A percentile compares a stretch with the other conserved stretches of the same genome.
These are phyloP conservation scores for Dactylella cylindrospora DNA, from an alignment of 2,329 filamentous ascomycete genomes.

Conservation along the genomic window DNA sequence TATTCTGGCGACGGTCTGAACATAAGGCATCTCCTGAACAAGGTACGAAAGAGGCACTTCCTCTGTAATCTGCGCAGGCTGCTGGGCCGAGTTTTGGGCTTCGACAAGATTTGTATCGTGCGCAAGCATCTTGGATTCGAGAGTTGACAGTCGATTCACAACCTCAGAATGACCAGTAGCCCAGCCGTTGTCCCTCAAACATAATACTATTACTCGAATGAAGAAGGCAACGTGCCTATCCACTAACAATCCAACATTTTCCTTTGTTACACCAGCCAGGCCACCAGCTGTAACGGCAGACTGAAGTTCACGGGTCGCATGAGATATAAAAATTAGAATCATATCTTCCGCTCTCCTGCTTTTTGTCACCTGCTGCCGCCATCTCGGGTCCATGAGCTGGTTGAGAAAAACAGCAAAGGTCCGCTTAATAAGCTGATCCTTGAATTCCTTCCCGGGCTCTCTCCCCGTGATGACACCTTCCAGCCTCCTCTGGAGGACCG, in stretches of 20 bases:
- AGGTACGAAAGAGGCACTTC: constrained; percentile 82
- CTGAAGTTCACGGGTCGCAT: constrained; percentile 85
- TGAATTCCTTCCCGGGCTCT: constrained; percentile 83
- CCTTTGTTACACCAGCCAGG: constrained; percentile 33
- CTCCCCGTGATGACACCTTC: constrained; percentile 77
- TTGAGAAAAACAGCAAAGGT: constrained; percentile 95
- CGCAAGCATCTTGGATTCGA: constrained; percentile 90
- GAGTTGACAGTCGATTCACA: constrained; percentile 70
- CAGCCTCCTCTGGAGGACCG: constrained; percentile 73
- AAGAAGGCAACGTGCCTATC: constrained; percentile 95
- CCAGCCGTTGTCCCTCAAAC: constrained; percentile 80
- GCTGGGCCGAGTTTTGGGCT: constrained; percentile 52
- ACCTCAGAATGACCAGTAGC: constrained; percentile 83
- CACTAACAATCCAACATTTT: constrained; percentile 73
- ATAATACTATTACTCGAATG: constrained; percentile 77
- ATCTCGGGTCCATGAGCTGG: constrained; percentile 82
- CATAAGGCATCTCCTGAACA: constrained; percentile 94
- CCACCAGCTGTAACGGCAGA: constrained; percentile 34
- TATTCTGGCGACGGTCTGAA: constrained; percentile 80
- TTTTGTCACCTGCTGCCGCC: constrained; percentile 89
- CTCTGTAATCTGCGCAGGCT: constrained; percentile 61
- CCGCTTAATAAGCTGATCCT: constrained; percentile 84
- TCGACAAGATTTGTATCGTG: constrained; percentile 86
- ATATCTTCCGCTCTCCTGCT: constrained; percentile 90
- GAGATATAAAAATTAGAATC: constrained; percentile 93